Evolutionary conservation across 768 basidiomycete genomes (phyloP), one percentile per base, ranked within the genome.

Genomic region (Glaciozyma martinii): DNA sequence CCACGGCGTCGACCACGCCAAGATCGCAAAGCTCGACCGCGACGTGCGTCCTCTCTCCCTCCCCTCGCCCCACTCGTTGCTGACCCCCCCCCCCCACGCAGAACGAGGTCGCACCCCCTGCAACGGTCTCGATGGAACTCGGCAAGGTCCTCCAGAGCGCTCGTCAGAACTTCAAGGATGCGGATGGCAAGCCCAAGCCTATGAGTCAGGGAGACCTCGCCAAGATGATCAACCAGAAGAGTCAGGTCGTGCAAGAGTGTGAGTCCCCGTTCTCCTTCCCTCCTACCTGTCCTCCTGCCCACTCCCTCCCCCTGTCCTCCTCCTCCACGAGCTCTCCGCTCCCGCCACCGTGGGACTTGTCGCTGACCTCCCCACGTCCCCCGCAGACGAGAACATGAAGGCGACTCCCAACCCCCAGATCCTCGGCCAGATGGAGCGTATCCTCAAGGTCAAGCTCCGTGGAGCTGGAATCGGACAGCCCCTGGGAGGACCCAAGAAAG

Each of bases 21-120:
- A 68, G 61, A 71, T 71, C n/a, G 70, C 70, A 32, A 71, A 71
- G 56, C 70, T 71, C 23, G 70, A 71, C 62, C 70, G 70, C 50
- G 66, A 71, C 44, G 33, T 54, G 21, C 8, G 29, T 37, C 21
- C 23, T 6, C 10, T 37, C 37, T 7, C 3, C 16, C 37, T 25
- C 40, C 33, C n/a, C 9, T 2, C 21, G 16, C 23, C 23, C 15
- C 1, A 3, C 12, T 21, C 3, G 6, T 9, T 4, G 33, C 55
- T 37, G 3, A 56, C 25, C 3, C 33, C 13, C 33, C 29, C 12
- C 19, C 2, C 55, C 12, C 30, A 8, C 30, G 9, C 55, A 40
- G 46, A 71, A 71, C 70, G 70, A 71, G 56, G 70, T 71, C 19
- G 70, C 70, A 2, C 70, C 70, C 19, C 70, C 70, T 1, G 56